Conservation (phyloP, 495 filamentous ascomycete genomes). For the Neurospora discreta region DNA sequence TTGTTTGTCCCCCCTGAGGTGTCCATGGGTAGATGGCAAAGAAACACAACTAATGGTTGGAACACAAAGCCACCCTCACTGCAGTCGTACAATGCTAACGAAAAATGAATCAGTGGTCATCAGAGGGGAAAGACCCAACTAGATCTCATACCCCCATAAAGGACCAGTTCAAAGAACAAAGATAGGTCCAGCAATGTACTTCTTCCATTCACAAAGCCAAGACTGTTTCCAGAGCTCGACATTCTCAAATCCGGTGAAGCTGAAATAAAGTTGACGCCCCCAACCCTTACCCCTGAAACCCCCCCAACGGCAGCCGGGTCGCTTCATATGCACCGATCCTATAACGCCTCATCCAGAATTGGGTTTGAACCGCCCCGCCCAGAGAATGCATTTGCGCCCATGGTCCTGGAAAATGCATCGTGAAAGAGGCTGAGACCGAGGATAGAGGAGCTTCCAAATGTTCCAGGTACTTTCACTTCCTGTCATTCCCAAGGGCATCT, state of each 20-base stretch:
- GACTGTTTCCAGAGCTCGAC: background rate
- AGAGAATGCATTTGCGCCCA: background rate
- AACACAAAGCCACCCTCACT: background rate
- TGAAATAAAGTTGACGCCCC: background rate
- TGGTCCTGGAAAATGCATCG: background rate
- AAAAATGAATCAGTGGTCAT: background rate
- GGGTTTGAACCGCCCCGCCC: background rate
- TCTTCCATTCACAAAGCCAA: background rate
- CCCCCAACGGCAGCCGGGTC: background rate
- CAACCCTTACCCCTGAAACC: background rate
- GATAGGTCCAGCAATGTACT: background rate
- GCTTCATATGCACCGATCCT: background rate
- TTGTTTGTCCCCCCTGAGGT: background rate
- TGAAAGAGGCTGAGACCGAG: background rate
- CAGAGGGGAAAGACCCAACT: background rate
- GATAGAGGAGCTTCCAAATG: background rate
- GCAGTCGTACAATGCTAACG: background rate
- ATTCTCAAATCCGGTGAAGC: background rate
- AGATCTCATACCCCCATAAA: background rate
- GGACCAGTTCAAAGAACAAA: background rate
- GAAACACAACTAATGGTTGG: background rate
- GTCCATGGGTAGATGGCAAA: background rate
- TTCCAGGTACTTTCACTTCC: background rate
- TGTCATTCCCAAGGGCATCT: background rate
- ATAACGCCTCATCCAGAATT: background rate